A percentile compares a stretch with the other conserved stretches of the same genome.
Evolutionary conservation across 2,329 filamentous ascomycete species (phyloP).

Genomic region (Bipolaris sorokiniana): DNA sequence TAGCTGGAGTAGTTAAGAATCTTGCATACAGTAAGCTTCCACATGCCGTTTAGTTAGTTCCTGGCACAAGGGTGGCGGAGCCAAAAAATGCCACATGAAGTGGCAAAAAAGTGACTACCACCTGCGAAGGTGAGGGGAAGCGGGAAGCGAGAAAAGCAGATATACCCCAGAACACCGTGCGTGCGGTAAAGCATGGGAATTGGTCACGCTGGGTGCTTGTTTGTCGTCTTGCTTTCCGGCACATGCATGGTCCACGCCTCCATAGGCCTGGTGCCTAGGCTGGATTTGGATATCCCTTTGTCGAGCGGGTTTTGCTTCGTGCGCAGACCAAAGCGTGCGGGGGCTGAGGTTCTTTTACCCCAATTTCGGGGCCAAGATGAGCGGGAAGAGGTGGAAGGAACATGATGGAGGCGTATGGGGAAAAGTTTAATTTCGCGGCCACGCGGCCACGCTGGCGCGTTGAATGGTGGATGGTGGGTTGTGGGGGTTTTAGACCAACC

Average conservation of each 20-base stretch:
- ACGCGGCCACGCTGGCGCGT: background rate
- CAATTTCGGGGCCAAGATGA: background rate
- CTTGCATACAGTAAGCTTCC: too few species aligned
- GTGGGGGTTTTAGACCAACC: background rate
- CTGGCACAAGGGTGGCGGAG: too few species aligned
- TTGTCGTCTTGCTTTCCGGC: background rate
- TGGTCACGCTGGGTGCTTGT: background rate
- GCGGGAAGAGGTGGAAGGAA: background rate
- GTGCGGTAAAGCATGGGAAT: background rate
- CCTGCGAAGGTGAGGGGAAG: background rate
- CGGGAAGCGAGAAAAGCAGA: background rate
- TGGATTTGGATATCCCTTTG: slow-evolving; percentile 10
- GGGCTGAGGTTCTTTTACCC: slow-evolving; percentile 2
- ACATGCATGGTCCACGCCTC: slow-evolving; percentile 1
- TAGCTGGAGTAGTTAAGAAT: too few species aligned
- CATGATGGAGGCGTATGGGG: background rate
- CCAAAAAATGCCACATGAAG: too few species aligned
- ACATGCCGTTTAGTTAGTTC: too few species aligned
- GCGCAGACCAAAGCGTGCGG: background rate
- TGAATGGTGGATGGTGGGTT: background rate
- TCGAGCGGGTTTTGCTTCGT: background rate
- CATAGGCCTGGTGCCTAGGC: background rate
- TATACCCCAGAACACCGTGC: background rate
- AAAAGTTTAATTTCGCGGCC: background rate
- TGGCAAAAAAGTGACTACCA: too few species aligned